Base-by-base conservation (phyloP, 2,329 filamentous ascomycete genomes). In the Calcarisporium arbuscula region DNA sequence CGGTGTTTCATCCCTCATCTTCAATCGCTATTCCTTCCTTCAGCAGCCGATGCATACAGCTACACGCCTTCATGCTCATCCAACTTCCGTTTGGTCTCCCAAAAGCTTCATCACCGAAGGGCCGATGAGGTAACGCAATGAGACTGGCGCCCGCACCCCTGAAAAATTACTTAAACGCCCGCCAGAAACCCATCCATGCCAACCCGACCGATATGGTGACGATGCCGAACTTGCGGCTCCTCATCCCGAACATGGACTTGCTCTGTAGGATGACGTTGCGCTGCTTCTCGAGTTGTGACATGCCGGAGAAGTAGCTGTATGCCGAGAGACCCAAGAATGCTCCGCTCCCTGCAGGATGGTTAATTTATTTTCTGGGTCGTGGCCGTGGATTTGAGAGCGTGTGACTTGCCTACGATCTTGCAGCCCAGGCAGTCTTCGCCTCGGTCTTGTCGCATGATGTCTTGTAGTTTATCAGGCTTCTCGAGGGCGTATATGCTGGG, bases 261-360 rank as follows among this genome's bases (percentile, higher is more conserved):
- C 81, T 84, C 52, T 74, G 68, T 39, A 86, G 60, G 42, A 89
- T 85, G 40, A 64, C 59, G n/a, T 69, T 66, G 41, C 73, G 70
- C 54, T 85, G 80, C 48, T 70, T 67, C 48, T 78, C 71, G 19
- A 92, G 73, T 57, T 89, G 83, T 32, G 68, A 66, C 58, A 80
- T 82, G 38, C 85, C 85, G 4, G 82, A 84, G 41, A 78, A 67
- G 61, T 88, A 89, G 57, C 79, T 88, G 61, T 89, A 92, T 2
- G 70, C 78, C 4, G 79, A 85, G 12, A 90, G 74, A 2, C 82
- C 82, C 36, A 86, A 66, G 44, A 92, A 87, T 1, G 84, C 82
- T 25, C 78, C 72, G 51, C 82, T 81, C 28, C 85, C 85, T 89
- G 47, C 16, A 20, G 28, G n/a, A 17, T 14, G 17, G n/a, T 14